Base-by-base conservation (phyloP, 2,329 filamentous ascomycete genomes). In the Clarireedia sp. region DNA sequence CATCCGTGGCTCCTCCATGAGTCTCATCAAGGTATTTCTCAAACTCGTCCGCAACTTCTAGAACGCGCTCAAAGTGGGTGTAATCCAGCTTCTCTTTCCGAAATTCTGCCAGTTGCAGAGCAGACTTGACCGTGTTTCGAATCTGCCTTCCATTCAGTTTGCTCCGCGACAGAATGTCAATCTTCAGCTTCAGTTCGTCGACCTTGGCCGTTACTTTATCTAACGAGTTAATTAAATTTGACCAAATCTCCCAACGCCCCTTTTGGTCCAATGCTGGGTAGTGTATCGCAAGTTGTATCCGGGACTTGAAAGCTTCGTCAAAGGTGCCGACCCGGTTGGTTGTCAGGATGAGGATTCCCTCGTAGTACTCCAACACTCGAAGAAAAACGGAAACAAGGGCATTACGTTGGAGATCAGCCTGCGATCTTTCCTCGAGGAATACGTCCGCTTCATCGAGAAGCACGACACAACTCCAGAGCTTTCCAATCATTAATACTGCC, bases 371-470 rank as follows among this genome's bases (percentile, higher is more conserved):
- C 1, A 73, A 59, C 0, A 63, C 66, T 0, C 69, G 62, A 2
- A 73, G 58, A 55, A 73, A 72, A 5, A 70, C 66, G 50, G 61
- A 66, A 21, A 73, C 70, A 24, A 75, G 62, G 49, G 68, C 69
- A 65, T 76, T 76, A 47, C 72, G 68, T 55, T 71, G 64, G 3
- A 73, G 62, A 58, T 72, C 69, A 51, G 68, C 60, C 5, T 63
- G 57, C 8, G 58, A 57, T 44, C 60, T 60, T 3, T 61, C 60
- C 48, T 69, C 65, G 1, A 71, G 63, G 70, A 84, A 84, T n/a
- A 83, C 78, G 62, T 85, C 82, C 21, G 81, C 85, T 71, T 89
- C 86, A 64, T 89, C 86, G 1, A 89, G 78, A 3, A 90, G 75
- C 0, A 89, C 73, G 2, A 90, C 80, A 50, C 58, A 19, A 45